Evolutionary conservation across 768 basidiomycete genomes (phyloP).

Genomic region (Leccinum fibrillosum): DNA sequence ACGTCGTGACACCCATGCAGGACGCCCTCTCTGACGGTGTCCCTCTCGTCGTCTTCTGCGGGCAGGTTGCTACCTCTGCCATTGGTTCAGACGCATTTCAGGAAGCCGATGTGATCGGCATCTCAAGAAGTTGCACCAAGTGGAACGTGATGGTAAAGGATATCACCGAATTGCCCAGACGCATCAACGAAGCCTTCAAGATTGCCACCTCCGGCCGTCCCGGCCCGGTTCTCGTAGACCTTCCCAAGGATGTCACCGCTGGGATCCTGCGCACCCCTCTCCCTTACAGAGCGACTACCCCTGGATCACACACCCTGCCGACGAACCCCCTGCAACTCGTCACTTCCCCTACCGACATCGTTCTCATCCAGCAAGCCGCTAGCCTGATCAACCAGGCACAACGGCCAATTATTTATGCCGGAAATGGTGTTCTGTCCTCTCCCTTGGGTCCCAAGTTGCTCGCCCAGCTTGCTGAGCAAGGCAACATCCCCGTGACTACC

Average conservation of each 20-base stretch:
- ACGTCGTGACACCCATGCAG: constrained; percentile 97
- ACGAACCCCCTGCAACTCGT: constrained; percentile 63
- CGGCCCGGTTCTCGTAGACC: constrained; percentile 95
- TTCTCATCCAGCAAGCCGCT: constrained; percentile 79
- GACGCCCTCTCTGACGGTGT: constrained; percentile 94
- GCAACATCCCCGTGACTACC: constrained; percentile 96
- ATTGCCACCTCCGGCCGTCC: constrained; percentile 97
- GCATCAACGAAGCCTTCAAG: constrained; percentile 99
- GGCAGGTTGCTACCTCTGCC: constrained; percentile 98
- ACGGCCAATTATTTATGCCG: constrained; percentile 89
- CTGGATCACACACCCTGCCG: constrained; percentile 76
- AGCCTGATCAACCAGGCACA: constrained; percentile 89
- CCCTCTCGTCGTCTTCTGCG: constrained; percentile 92
- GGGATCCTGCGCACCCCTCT: constrained; percentile 82
- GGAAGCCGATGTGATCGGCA: constrained; percentile 95
- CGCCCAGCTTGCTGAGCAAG: constrained; percentile 69
- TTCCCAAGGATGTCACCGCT: constrained; percentile 99
- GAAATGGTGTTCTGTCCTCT: constrained; percentile 83
- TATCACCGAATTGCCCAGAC: constrained; percentile 86
- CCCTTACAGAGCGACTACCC: constrained; percentile 82
- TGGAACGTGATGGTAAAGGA: constrained; percentile 99
- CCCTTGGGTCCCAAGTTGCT: constrained; percentile 81
- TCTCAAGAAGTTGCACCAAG: constrained; percentile 95
- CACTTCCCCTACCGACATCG: constrained; percentile 57
- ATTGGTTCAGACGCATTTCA: constrained; percentile 99